Evolutionary conservation across 2,329 filamentous ascomycete species (phyloP).

Genomic region (Elsinoe perseae): DNA sequence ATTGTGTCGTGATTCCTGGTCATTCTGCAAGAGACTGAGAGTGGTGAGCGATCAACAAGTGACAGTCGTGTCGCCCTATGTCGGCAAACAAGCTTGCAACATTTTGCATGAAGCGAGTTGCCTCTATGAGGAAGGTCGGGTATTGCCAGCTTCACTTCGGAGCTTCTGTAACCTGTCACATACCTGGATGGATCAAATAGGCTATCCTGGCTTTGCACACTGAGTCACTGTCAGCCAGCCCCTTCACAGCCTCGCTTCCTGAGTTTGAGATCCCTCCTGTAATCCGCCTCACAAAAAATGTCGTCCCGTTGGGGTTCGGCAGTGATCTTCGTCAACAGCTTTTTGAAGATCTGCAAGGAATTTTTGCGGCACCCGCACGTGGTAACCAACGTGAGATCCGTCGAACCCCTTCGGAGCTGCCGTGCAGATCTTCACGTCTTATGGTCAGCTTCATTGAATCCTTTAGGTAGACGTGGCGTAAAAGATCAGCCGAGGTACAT

Average conservation of each 20-base stretch:
- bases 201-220: not conserved
- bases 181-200: not conserved
- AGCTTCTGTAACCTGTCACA: too few species aligned
- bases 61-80: not conserved
- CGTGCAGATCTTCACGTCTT: slow-evolving; percentile 5
- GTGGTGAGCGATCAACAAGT: not conserved
- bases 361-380: not conserved
- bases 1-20: not conserved
- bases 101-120: not conserved
- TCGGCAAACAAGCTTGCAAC: not conserved
- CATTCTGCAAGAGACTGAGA: not conserved
- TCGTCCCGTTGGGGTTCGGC: not conserved
- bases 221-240: not conserved
- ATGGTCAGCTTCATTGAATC: not conserved
- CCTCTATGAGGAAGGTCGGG: not conserved
- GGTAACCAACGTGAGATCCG: not conserved
- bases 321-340: slow-evolving; percentile 2
- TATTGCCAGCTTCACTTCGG: not conserved
- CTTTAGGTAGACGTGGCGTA: not conserved
- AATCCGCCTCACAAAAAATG: not conserved
- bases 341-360: not conserved
- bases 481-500: not conserved
- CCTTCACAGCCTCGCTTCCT: not conserved
- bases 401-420: not conserved
- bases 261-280: not conserved